Base-by-base conservation (phyloP, 148 eudicot genomes). In the Persicaria maculosa region DNA sequence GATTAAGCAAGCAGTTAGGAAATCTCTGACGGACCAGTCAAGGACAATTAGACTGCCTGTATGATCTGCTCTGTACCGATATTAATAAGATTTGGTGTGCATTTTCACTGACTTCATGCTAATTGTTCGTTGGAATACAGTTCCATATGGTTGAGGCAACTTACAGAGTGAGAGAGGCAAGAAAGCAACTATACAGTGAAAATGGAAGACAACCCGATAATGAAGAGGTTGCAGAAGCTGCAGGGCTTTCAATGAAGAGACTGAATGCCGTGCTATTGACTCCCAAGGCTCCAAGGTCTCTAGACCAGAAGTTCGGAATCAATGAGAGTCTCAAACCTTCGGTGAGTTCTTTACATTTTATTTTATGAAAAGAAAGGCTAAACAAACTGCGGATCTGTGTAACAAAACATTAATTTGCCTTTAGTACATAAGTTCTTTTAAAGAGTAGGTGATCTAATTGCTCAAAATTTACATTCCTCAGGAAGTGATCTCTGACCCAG, bases 1-100 rank as follows among this genome's bases (percentile, higher is more conserved):
- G 99, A 92, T 96, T 72, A 92, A 84, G 77, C 97, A 95, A 81
- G 97, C 99, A 43, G 92, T 95, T 77, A 85, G 93, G 53, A 95
- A 86, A 83, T 88, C 88, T 77, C 94, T 92, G 76, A 84, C 93
- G 72, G 96, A 92, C 73, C 96, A 85, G 68, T 87, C 96, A 59
- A 84, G 99, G 77, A 92, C 87, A 53, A 95, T 95, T 52, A 84
- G 97, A 16, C 77, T 93, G 72, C 98, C 98, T 48, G 98, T 91
- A 84, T 80, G 92, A 10, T 52, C 5, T 75, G 20, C 47, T 62
- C 20, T 12, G 17, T 50, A 47, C 6, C n/a, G 0, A 40, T 65
- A 65, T 4, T 45, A 14, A 8, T 15, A 65, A 40, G 36, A 20
- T 43, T 65, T 65, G 14, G 70, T 36, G 14, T 6, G 45, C 68